A percentile compares a stretch with the other conserved stretches of the same genome.
Conservation (phyloP, 225 moss, liverwort and hornwort species). For the Lunularia cruciata region DNA sequence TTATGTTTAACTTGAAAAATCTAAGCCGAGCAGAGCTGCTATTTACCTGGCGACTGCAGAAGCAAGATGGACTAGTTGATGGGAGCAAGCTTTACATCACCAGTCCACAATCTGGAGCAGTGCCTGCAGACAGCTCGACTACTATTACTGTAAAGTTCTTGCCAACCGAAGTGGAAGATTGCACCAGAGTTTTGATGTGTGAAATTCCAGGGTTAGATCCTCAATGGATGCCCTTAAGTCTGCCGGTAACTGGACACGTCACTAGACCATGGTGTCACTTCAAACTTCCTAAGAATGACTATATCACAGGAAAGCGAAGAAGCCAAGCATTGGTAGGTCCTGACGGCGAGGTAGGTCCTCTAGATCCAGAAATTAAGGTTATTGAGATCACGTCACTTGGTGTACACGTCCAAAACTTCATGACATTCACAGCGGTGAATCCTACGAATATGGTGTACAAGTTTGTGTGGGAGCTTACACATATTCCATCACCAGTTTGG, state of each 20-base stretch:
- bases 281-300: constrained; percentile 76
- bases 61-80: constrained; percentile 36
- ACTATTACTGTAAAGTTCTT: constrained; percentile 58
- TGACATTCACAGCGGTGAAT: constrained; percentile 69
- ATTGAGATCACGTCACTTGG: constrained; percentile 79
- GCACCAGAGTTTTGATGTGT: constrained; percentile 55
- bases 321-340: constrained; percentile 49
- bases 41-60: constrained; percentile 58
- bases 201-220: constrained; percentile 58
- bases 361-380: constrained; percentile 56
- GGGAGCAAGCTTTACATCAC: constrained; percentile 52
- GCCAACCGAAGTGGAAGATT: constrained; percentile 77
- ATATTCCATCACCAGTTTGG: constrained; percentile 53
- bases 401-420: constrained; percentile 58
- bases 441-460: constrained; percentile 61
- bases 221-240: constrained; percentile 49
- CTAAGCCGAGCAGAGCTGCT: constrained; percentile 51
- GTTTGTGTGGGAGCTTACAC: constrained; percentile 62
- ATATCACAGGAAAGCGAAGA: constrained; percentile 48
- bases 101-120: constrained; percentile 41
- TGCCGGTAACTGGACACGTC: constrained; percentile 63
- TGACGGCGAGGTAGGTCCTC: constrained; percentile 51
- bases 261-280: constrained; percentile 94
- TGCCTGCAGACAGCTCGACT: constrained; percentile 28
- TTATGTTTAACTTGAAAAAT: constrained; percentile 60